phyloP scores from a whole-genome alignment of 768 basidiomycete genomes.

The Botryobasidium botryosum region DNA sequence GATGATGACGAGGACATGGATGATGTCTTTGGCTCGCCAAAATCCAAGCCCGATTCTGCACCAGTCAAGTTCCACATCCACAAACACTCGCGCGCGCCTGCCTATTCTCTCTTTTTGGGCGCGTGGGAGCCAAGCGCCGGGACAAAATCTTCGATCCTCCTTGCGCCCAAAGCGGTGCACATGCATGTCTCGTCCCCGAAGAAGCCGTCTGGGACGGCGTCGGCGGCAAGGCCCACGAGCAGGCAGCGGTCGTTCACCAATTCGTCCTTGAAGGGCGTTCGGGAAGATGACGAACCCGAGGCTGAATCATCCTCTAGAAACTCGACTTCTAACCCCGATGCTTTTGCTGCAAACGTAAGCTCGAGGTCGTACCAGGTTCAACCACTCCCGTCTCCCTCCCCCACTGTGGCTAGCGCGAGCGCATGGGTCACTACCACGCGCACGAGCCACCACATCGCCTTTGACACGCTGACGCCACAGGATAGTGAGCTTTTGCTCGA shows the following conservation, averaged over 20 bases:
- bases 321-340: too few relatives aligned
- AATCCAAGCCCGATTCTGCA: too few relatives aligned
- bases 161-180: constrained; percentile 63
- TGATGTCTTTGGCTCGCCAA: too few relatives aligned
- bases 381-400: neutral
- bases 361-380: neutral
- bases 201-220: neutral
- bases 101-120: constrained; percentile 57
- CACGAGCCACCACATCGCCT: constrained; percentile 4
- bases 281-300: too few relatives aligned
- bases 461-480: constrained; percentile 7
- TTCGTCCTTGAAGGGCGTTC: too few relatives aligned
- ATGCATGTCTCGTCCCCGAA: constrained; percentile 25
- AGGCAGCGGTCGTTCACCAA: too few relatives aligned
- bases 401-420: neutral
- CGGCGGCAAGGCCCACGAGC: too few relatives aligned
- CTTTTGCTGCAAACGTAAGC: too few relatives aligned
- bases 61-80: constrained; percentile 30
- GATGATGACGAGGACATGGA: too few relatives aligned
- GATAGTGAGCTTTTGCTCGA: constrained; percentile 8
- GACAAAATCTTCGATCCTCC: constrained; percentile 31
- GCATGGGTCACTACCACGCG: neutral
- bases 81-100: constrained; percentile 63
- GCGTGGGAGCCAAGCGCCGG: constrained; percentile 2
- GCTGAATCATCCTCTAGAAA: too few relatives aligned